Evolutionary conservation across 2,329 filamentous ascomycete genomes (phyloP).

Genomic region (Fusarium sp.): DNA sequence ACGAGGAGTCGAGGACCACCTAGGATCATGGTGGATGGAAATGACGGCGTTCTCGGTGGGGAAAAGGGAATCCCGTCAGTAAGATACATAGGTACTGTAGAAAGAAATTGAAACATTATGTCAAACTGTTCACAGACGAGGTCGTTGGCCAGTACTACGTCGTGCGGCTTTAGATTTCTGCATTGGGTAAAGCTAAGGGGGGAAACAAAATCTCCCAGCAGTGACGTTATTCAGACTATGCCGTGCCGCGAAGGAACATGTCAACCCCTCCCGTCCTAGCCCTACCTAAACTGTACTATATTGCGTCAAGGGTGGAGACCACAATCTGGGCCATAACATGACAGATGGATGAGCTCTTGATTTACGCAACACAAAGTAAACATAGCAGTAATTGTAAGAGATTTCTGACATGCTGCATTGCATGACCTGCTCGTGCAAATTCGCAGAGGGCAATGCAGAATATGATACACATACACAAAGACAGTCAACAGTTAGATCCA

Average conservation of each 20-base stretch:
- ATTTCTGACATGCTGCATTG: background rate
- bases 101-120: slow-evolving; percentile 8
- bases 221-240: slow-evolving; percentile 31
- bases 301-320: slow-evolving; percentile 28
- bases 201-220: background rate
- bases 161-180: slow-evolving; percentile 8
- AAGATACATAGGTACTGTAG: background rate
- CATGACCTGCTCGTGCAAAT: background rate
- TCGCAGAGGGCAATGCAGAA: background rate
- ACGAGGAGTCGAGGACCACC: background rate
- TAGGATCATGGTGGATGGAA: background rate
- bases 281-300: slow-evolving; percentile 4
- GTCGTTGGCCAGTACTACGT: slow-evolving; percentile 1
- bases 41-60: slow-evolving; percentile 23
- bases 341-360: background rate
- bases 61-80: slow-evolving; percentile 2
- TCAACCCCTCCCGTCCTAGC: background rate
- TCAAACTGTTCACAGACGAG: background rate
- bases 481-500: background rate
- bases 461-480: background rate
- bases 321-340: slow-evolving; percentile 1
- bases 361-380: background rate
- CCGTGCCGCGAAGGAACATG: slow-evolving; percentile 15
- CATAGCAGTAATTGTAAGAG: background rate
- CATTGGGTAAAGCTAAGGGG: slow-evolving; percentile 16